Percentiles rank a stretch among this genome's conserved stretches.
Evolutionary conservation across 2,329 filamentous ascomycete genomes (phyloP).

Genomic region (Alternaria ethzedia): DNA sequence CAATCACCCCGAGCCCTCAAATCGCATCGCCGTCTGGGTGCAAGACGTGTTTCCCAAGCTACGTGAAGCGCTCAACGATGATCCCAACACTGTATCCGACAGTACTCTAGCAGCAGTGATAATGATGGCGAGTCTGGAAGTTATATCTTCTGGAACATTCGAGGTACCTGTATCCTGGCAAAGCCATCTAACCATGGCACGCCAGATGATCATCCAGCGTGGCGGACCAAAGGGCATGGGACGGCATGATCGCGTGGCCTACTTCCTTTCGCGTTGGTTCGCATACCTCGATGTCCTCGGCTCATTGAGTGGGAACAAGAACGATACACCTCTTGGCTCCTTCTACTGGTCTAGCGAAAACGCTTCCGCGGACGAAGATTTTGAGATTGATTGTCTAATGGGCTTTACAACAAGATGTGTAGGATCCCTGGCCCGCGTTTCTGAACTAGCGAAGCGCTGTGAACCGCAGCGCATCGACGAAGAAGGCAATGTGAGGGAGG

Average conservation of each 20-base stretch:
- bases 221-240: conserved; percentile 63
- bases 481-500: conserved; percentile 56
- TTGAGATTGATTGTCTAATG: conserved; percentile 79
- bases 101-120: conserved; percentile 80
- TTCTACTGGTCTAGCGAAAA: conserved; percentile 54
- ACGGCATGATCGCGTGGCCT: conserved; percentile 62
- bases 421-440: conserved; percentile 73
- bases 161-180: conserved; percentile 84
- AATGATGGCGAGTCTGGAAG: conserved; percentile 83
- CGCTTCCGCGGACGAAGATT: conserved; percentile 64
- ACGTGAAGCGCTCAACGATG: conserved; percentile 66
- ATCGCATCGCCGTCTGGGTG: conserved; percentile 81
- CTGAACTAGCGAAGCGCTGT: conserved; percentile 72
- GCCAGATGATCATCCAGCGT: conserved; percentile 74
- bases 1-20: conserved; percentile 74
- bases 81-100: conserved; percentile 64
- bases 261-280: conserved; percentile 83
- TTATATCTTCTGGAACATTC: conserved; percentile 81
- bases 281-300: conserved; percentile 83
- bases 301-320: conserved; percentile 66
- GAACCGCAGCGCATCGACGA: conserved; percentile 68
- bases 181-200: conserved; percentile 75
- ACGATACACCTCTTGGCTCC: conserved; percentile 50
- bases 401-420: conserved; percentile 78
- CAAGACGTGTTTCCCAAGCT: conserved; percentile 78